phyloP scores from a whole-genome alignment of 1,139 yeast species.

The Wickerhamiella infanticola region DNA sequence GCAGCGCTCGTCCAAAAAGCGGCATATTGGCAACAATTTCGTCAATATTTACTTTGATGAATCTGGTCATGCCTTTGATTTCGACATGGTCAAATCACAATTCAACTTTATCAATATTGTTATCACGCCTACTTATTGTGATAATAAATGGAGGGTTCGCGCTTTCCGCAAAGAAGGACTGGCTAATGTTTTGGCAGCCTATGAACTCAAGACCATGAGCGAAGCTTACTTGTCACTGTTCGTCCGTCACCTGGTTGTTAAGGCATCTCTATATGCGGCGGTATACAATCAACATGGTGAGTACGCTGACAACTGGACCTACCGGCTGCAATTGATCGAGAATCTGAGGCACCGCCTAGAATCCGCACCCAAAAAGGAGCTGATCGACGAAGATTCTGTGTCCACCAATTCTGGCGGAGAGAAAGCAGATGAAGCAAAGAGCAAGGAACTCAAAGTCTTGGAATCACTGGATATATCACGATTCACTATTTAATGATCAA shows the following conservation, averaged over 20 bases:
- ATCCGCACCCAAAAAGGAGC: conserved; percentile 23
- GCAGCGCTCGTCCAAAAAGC: conserved; percentile 43
- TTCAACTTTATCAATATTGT: conserved; percentile 74
- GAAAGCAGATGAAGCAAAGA: conserved; percentile 5
- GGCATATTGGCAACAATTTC: conserved; percentile 77
- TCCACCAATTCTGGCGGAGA: conserved; percentile 1
- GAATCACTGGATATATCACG: conserved; percentile 17
- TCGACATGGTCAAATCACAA: conserved; percentile 59
- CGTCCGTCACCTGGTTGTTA: conserved; percentile 49
- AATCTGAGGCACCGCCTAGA: conserved; percentile 35
- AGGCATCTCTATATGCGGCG: conserved; percentile 58
- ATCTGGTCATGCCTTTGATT: conserved; percentile 49
- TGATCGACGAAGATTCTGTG: conserved; percentile 7
- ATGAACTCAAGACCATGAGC: conserved; percentile 56
- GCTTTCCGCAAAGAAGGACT: conserved; percentile 51
- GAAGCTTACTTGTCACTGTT: conserved; percentile 44
- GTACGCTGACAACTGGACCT: conserved; percentile 50
- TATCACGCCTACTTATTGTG: conserved; percentile 50
- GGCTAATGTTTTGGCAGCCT: conserved; percentile 62
- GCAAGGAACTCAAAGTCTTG: conserved; percentile 16
- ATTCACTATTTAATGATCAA: conserved; percentile 27
- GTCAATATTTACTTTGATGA: conserved; percentile 74
- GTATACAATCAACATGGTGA: conserved; percentile 52
- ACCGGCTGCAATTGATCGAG: conserved; percentile 43
- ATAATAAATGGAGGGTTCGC: conserved; percentile 30